Evolutionary conservation across 2,329 filamentous ascomycete genomes (phyloP).

Genomic region (Ascochyta clinopodiicola): DNA sequence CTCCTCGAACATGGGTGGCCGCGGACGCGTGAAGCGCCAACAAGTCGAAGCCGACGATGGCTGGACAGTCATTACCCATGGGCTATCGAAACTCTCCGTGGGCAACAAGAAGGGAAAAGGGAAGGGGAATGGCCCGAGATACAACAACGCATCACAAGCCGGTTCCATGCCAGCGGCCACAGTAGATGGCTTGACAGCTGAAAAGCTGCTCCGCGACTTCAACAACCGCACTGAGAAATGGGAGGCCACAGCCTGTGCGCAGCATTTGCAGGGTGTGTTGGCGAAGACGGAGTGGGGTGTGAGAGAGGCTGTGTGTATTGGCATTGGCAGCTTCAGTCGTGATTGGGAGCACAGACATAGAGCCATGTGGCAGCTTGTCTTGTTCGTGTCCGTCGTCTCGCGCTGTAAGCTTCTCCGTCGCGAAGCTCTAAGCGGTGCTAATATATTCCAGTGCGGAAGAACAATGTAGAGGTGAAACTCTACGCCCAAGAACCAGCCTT

Average conservation of each 20-base stretch:
- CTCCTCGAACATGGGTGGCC: slow-evolving; percentile 11
- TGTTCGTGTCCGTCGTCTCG: slow-evolving; percentile 39
- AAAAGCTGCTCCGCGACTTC: slow-evolving; percentile 34
- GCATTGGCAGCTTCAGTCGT: slow-evolving; percentile 45
- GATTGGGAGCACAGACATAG: slow-evolving; percentile 45
- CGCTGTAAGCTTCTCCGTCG: slow-evolving; percentile 7
- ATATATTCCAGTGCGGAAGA: slow-evolving; percentile 7
- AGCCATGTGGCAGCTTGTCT: slow-evolving; percentile 47
- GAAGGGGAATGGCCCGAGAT: not conserved
- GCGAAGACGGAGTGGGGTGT: slow-evolving; percentile 21
- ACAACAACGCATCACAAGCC: slow-evolving; percentile 3
- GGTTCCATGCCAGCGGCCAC: slow-evolving; percentile 22
- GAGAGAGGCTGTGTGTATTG: slow-evolving; percentile 42
- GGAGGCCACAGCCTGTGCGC: slow-evolving; percentile 30
- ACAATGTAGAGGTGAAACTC: slow-evolving; percentile 15
- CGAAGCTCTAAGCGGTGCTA: not conserved
- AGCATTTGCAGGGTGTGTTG: slow-evolving; percentile 25
- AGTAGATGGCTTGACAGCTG: slow-evolving; percentile 33
- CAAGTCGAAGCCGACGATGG: slow-evolving; percentile 41
- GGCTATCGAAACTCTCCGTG: slow-evolving; percentile 19
- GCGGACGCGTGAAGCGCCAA: slow-evolving; percentile 39
- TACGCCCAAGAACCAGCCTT: slow-evolving; percentile 48
- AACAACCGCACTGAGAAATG: slow-evolving; percentile 32
- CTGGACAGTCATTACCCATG: slow-evolving; percentile 48
- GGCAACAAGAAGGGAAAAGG: slow-evolving; percentile 7